phyloP scores from a whole-genome alignment of 2,329 filamentous ascomycete species.

The Neocatenulostroma microsporum region DNA sequence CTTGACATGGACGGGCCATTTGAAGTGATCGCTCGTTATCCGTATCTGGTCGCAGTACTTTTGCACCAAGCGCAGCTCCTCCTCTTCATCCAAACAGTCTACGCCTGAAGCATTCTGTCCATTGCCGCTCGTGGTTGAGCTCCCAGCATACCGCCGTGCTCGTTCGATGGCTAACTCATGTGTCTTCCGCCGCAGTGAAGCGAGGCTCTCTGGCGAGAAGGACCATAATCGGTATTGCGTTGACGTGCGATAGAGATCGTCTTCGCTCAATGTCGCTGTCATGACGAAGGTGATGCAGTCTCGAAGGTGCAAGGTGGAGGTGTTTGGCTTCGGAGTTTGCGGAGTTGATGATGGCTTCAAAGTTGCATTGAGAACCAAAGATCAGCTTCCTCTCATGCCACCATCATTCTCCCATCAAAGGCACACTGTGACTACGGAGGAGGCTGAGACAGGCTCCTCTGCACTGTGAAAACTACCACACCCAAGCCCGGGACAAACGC shows the following conservation, averaged over 20 bases:
- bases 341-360: not conserved
- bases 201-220: conserved; percentile 67
- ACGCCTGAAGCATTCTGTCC: conserved; percentile 37
- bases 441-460: no score
- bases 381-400: no score
- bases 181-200: conserved; percentile 65
- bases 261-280: conserved; percentile 59
- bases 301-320: not conserved
- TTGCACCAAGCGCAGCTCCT: conserved; percentile 73
- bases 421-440: no score
- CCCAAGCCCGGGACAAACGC: no score
- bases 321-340: not conserved
- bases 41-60: conserved; percentile 58
- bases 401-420: no score
- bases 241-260: conserved; percentile 80
- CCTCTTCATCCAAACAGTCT: conserved; percentile 74
- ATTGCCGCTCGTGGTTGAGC: conserved; percentile 7
- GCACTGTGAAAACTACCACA: no score
- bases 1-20: conserved; percentile 54
- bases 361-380: no score
- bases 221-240: conserved; percentile 92
- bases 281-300: conserved; percentile 4
- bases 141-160: conserved; percentile 43
- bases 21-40: conserved; percentile 50
- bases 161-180: conserved; percentile 70